Conservation (phyloP, 352 stramenopile species). For the Phytophthora tubulina region DNA sequence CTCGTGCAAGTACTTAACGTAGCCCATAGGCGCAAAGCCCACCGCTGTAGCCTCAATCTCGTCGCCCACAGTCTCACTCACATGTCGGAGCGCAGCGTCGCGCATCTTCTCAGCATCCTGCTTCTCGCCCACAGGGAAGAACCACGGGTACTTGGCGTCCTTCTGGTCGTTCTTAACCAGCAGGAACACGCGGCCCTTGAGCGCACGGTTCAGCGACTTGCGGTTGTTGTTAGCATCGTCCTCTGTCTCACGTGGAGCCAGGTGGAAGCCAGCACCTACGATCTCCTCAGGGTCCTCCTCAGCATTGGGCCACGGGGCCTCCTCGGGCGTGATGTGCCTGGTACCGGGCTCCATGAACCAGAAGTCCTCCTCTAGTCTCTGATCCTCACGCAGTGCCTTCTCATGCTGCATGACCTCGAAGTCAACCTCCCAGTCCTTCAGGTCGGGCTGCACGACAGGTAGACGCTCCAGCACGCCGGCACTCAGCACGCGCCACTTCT, state of each 20-base stretch:
- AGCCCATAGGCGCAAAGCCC: constrained; percentile 81
- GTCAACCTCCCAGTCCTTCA: constrained; percentile 79
- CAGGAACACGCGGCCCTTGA: constrained; percentile 85
- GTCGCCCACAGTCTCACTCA: constrained; percentile 54
- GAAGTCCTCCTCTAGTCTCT: constrained; percentile 85
- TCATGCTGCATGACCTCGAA: constrained; percentile 82
- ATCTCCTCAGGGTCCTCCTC: constrained; percentile 73
- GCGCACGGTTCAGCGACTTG: constrained; percentile 86
- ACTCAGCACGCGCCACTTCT: constrained; percentile 84
- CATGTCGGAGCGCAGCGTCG: constrained; percentile 74
- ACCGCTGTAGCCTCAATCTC: constrained; percentile 64
- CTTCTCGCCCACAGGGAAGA: constrained; percentile 79
- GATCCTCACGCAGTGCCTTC: constrained; percentile 76
- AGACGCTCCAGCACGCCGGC: constrained; percentile 80
- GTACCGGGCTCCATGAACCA: constrained; percentile 87
- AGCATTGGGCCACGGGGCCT: constrained; percentile 71
- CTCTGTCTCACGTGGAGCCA: constrained; percentile 83
- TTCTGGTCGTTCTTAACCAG: constrained; percentile 65
- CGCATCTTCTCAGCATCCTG: constrained; percentile 80
- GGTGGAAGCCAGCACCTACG: constrained; percentile 76
- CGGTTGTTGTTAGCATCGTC: constrained; percentile 82
- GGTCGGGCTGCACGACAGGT: constrained; percentile 79
- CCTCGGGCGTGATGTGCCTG: constrained; percentile 78
- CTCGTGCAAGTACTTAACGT: constrained; percentile 77
- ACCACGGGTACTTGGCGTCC: constrained; percentile 77